A percentile compares a stretch with the other conserved stretches of the same genome.
These are phyloP conservation scores for Phylloboletellus chloephorus DNA, from an alignment of 1,284 basidiomycete species.

Conservation along the genomic window DNA sequence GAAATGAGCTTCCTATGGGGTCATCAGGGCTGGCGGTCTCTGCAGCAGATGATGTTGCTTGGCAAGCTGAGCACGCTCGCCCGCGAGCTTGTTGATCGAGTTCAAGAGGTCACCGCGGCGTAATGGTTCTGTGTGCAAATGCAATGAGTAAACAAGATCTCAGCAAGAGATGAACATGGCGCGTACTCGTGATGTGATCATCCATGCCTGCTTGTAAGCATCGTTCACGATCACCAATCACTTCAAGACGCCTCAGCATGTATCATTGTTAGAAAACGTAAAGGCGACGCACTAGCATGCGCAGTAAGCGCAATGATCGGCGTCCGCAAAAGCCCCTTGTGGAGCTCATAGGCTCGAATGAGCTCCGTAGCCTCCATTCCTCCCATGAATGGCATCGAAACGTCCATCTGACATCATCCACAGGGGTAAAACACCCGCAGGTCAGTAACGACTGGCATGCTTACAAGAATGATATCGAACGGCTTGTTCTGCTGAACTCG, in stretches of 20 bases:
- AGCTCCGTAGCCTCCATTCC: slow-evolving; percentile 87
- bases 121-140: slow-evolving; percentile 52
- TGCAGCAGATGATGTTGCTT: slow-evolving; percentile 32
- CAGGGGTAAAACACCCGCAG: background rate
- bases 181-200: slow-evolving; percentile 72
- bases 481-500: slow-evolving; percentile 66
- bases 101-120: slow-evolving; percentile 71
- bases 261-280: background rate
- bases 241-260: slow-evolving; percentile 37
- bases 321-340: slow-evolving; percentile 65
- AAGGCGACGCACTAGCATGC: slow-evolving; percentile 68
- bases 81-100: slow-evolving; percentile 69
- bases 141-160: slow-evolving; percentile 4
- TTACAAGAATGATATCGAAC: slow-evolving; percentile 82
- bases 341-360: slow-evolving; percentile 77
- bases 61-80: slow-evolving; percentile 36
- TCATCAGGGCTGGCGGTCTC: slow-evolving; percentile 31
- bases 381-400: slow-evolving; percentile 97
- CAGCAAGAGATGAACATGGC: background rate
- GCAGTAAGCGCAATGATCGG: slow-evolving; percentile 96
- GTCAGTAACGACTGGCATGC: slow-evolving; percentile 25
- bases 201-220: slow-evolving; percentile 91
- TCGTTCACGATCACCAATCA: slow-evolving; percentile 94
- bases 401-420: slow-evolving; percentile 84
- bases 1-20: slow-evolving; percentile 14